A percentile compares a stretch with the other conserved stretches of the same genome.
These are phyloP conservation scores for Novymonas esmeraldas DNA, from an alignment of 208 protist species.

Conservation along the genomic window DNA sequence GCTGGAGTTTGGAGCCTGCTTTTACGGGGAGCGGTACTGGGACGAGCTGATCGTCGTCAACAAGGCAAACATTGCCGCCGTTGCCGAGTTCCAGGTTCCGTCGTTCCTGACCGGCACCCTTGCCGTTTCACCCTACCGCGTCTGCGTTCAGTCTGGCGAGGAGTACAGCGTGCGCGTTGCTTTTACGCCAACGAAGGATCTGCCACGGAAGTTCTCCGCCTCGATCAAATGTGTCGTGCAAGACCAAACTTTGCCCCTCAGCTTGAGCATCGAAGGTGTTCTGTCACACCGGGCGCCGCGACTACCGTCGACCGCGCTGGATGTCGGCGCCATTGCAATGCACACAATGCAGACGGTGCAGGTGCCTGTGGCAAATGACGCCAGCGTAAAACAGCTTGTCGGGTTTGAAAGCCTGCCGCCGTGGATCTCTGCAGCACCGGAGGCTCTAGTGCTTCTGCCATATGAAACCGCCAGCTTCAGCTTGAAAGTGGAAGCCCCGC, in stretches of 20 bases:
- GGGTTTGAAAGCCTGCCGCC: slow-evolving; percentile 27
- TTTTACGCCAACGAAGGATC: slow-evolving; percentile 34
- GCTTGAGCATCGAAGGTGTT: slow-evolving; percentile 9
- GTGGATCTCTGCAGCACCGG: slow-evolving; percentile 21
- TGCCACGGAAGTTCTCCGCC: slow-evolving; percentile 20
- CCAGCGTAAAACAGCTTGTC: slow-evolving; percentile 27
- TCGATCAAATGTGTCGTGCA: slow-evolving; percentile 29
- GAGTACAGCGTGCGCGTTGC: slow-evolving; percentile 41
- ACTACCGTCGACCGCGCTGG: slow-evolving; percentile 11
- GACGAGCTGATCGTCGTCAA: slow-evolving; percentile 69
- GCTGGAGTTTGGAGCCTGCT: slow-evolving; percentile 80
- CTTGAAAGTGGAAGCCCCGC: slow-evolving; percentile 25
- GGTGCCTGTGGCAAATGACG: slow-evolving; percentile 29
- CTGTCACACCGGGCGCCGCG: slow-evolving; percentile 21
- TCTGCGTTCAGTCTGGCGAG: slow-evolving; percentile 52
- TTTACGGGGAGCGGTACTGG: slow-evolving; percentile 74
- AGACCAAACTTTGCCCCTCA: slow-evolving; percentile 27
- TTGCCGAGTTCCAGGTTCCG: slow-evolving; percentile 25
- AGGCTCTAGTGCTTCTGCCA: slow-evolving; percentile 21
- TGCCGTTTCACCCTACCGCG: slow-evolving; percentile 34
- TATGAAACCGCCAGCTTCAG: slow-evolving; percentile 23
- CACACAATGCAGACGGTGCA: slow-evolving; percentile 19
- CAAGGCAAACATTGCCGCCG: slow-evolving; percentile 56
- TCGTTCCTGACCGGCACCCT: slow-evolving; percentile 10
- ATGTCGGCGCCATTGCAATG: slow-evolving; percentile 11